Conservation (phyloP, 2,329 filamentous ascomycete species). For the Grosmannia penicillata region DNA sequence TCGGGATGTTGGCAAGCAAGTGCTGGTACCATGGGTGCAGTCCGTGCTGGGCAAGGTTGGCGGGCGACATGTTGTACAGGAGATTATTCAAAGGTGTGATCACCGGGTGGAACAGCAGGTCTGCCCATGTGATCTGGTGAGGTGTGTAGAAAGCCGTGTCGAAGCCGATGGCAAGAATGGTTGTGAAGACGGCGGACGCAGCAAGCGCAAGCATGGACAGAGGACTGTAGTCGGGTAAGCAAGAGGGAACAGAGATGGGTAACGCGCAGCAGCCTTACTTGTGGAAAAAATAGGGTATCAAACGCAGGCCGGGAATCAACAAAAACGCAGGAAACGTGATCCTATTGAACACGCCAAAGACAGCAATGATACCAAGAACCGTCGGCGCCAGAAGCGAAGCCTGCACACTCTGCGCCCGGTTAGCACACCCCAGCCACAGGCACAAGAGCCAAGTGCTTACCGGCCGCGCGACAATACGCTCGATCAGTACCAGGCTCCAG, state of each 20-base stretch:
- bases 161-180: conserved; percentile 57
- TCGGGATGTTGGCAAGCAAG: conserved; percentile 53
- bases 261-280: conserved; percentile 43
- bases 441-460: too few species aligned
- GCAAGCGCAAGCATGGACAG: conserved; percentile 47
- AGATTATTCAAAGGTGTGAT: conserved; percentile 70
- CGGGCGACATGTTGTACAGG: conserved; percentile 54
- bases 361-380: conserved; percentile 64
- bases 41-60: conserved; percentile 61
- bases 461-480: conserved; percentile 57
- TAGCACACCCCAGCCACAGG: too few species aligned
- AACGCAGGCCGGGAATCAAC: conserved; percentile 63
- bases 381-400: conserved; percentile 62
- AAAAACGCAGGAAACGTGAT: conserved; percentile 96
- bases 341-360: conserved; percentile 86
- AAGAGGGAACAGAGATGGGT: conserved; percentile 3
- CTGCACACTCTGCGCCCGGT: conserved; percentile 40
- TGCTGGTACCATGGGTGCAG: conserved; percentile 71
- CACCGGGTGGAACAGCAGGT: conserved; percentile 48
- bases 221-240: conserved; percentile 27
- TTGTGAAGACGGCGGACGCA: conserved; percentile 50
- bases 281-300: conserved; percentile 73
- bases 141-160: conserved; percentile 75
- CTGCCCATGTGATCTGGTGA: conserved; percentile 47
- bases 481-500: conserved; percentile 86